Evolutionary conservation across 2,329 filamentous ascomycete genomes (phyloP).

Genomic region (Colletotrichum higginsianum): DNA sequence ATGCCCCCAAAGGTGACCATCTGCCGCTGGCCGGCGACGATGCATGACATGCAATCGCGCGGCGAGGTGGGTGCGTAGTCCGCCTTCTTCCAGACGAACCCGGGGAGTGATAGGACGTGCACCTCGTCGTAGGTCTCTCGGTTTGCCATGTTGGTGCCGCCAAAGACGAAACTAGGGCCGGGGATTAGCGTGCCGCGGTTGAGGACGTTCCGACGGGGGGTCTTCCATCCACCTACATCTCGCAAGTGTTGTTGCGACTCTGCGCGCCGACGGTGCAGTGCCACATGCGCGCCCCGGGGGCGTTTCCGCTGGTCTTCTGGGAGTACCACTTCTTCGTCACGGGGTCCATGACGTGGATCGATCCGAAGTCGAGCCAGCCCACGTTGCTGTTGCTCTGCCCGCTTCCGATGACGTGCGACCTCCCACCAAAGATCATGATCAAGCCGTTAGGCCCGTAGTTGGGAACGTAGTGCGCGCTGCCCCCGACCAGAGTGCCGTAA

Average conservation of each 20-base stretch:
- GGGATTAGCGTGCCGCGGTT: not conserved
- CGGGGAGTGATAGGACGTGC: slow-evolving; percentile 42
- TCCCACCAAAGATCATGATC: slow-evolving; percentile 39
- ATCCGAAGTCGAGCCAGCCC: slow-evolving; percentile 36
- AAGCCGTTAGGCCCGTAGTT: slow-evolving; percentile 39
- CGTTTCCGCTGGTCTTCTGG: slow-evolving; percentile 39
- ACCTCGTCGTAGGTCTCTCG: slow-evolving; percentile 33
- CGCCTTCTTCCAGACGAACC: slow-evolving; percentile 43
- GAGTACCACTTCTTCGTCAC: slow-evolving; percentile 39
- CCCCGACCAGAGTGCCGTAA: slow-evolving; percentile 32
- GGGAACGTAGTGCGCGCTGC: slow-evolving; percentile 37
- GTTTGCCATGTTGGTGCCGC: slow-evolving; percentile 31
- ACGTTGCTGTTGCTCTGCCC: slow-evolving; percentile 16
- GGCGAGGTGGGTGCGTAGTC: slow-evolving; percentile 31
- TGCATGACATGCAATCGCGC: slow-evolving; percentile 35
- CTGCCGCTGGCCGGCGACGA: slow-evolving; percentile 41
- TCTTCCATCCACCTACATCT: slow-evolving; percentile 36
- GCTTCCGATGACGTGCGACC: slow-evolving; percentile 6
- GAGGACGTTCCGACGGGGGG: not conserved
- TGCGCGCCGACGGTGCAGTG: slow-evolving; percentile 38
- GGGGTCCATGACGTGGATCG: slow-evolving; percentile 41
- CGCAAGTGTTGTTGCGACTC: slow-evolving; percentile 40
- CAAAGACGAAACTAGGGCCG: slow-evolving; percentile 39
- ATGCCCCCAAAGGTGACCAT: slow-evolving; percentile 42
- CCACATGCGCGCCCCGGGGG: slow-evolving; percentile 33